Conservation (phyloP, 2,329 filamentous ascomycete genomes). For the Stemphylium vesicarium region DNA sequence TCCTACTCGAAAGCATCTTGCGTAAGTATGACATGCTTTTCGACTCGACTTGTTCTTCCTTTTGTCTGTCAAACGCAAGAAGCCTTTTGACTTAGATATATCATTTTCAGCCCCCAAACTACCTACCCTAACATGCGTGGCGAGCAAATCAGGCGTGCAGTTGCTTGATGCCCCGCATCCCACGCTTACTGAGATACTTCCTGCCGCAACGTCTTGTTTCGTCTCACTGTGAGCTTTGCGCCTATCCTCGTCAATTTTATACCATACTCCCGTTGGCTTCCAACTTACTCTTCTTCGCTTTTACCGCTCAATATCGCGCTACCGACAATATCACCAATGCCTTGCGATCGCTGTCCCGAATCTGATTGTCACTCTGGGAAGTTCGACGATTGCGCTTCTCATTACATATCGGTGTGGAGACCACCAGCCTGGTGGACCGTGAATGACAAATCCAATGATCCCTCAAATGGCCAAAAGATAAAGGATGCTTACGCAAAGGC, state of each 20-base stretch:
- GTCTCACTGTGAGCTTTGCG: too few relatives aligned
- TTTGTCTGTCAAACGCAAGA: too few relatives aligned
- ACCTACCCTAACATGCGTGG: not conserved
- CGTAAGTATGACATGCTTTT: too few relatives aligned
- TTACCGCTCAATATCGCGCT: too few relatives aligned
- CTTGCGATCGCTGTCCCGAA: too few relatives aligned
- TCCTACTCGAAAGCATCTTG: too few relatives aligned
- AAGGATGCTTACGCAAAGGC: conserved; percentile 6
- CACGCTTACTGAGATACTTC: not conserved
- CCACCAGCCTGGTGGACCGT: conserved; percentile 6
- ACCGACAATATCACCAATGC: not conserved
- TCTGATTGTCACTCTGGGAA: too few relatives aligned
- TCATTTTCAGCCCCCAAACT: not conserved
- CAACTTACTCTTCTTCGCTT: not conserved
- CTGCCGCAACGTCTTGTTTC: not conserved
- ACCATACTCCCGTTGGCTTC: not conserved
- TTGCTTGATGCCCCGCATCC: not conserved
- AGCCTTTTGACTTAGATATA: too few relatives aligned
- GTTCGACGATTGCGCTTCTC: too few relatives aligned
- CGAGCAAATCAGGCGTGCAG: not conserved
- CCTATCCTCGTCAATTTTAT: not conserved
- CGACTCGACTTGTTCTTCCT: too few relatives aligned
- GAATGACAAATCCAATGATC: not conserved
- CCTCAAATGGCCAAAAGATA: not conserved
- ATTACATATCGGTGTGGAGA: not conserved